These are phyloP conservation scores for Pythium vanterpoolii DNA, from an alignment of 352 stramenopile species.

Conservation along the genomic window DNA sequence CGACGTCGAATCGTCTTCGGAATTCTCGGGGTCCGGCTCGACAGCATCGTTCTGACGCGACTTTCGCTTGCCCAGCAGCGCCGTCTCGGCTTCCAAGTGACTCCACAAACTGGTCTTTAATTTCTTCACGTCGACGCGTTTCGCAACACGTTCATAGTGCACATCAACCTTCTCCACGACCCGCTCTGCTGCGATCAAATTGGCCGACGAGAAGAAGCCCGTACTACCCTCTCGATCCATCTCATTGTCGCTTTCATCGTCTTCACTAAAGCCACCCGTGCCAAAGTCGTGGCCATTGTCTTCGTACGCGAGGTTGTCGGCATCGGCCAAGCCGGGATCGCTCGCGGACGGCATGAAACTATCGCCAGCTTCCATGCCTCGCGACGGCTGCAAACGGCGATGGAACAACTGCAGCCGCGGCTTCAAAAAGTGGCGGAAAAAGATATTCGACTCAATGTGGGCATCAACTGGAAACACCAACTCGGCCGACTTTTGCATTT, in stretches of 20 bases:
- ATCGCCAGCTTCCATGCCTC: slow-evolving; percentile 12
- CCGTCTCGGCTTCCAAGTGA: slow-evolving; percentile 53
- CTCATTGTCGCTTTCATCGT: slow-evolving; percentile 41
- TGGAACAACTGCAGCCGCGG: slow-evolving; percentile 67
- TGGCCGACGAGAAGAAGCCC: slow-evolving; percentile 45
- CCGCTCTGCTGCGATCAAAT: slow-evolving; percentile 83
- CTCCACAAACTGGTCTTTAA: slow-evolving; percentile 96
- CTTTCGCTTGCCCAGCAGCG: slow-evolving; percentile 22
- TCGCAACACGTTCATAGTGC: slow-evolving; percentile 92
- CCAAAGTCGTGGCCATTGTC: slow-evolving; percentile 27
- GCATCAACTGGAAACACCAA: slow-evolving; percentile 77
- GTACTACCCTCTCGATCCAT: slow-evolving; percentile 21
- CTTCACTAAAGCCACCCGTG: slow-evolving; percentile 16
- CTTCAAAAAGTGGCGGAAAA: slow-evolving; percentile 80
- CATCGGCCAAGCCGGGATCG: slow-evolving; percentile 13
- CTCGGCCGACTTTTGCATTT: slow-evolving; percentile 51
- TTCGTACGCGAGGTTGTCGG: slow-evolving; percentile 15
- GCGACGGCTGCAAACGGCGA: slow-evolving; percentile 15
- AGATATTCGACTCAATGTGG: slow-evolving; percentile 62
- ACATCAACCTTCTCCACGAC: slow-evolving; percentile 95
- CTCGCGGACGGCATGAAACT: slow-evolving; percentile 20
- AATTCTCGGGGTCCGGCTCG: slow-evolving; percentile 14
- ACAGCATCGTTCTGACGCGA: slow-evolving; percentile 1
- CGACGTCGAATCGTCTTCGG: slow-evolving; percentile 12
- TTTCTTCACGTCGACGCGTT: slow-evolving; percentile 96